Base-by-base conservation (phyloP, 257 asterid species). In the Solanum bukasovii region DNA sequence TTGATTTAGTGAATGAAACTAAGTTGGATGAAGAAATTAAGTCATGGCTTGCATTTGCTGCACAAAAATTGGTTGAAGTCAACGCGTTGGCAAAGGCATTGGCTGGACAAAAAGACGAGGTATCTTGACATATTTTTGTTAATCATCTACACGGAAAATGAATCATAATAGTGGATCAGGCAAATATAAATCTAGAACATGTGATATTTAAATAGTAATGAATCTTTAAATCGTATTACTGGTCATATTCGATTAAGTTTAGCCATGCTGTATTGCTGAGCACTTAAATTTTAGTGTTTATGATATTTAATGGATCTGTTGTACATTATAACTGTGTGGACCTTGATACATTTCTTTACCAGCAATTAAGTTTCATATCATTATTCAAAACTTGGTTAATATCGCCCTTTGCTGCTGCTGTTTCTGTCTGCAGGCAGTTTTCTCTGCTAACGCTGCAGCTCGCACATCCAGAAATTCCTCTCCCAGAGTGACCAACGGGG, bases 1-100 rank as follows among this genome's bases (percentile, higher is more conserved):
- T 97, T 52, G 99, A 97, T 93, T 92, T 97, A 35, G 88, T 92
- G 49, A 97, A 97, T 70, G 99, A 97, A 92, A 67, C 98, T 88
- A 97, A 96, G 92, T 83, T 97, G 90, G 99, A 97, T 91, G 9
- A 90, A n/a, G 99, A 97, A 92, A 97, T 97, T 84, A 97, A 95
- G 87, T 96, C 99, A 20, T 96, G 99, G 99, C 96, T 97, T 21
- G 99, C 99, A 90, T 97, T 97, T 90, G 98, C 99, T 82, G 98
- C 98, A 56, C 99, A 97, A 77, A 97, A 97, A 88, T 93, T 97
- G 84, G 91, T 96, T 90, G 99, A 97, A 93, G 99, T 97, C 72
- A 93, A 96, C 89, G 98, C 96, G 10, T 89, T 96, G 91, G 99
- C 98, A 18, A 97, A 95, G 95, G 98, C 99, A 81, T 92, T 97